Percentiles rank a stretch among this genome's conserved stretches.
Evolutionary conservation across 352 stramenopile species (phyloP).

Genomic region (Pythium folliculosum): DNA sequence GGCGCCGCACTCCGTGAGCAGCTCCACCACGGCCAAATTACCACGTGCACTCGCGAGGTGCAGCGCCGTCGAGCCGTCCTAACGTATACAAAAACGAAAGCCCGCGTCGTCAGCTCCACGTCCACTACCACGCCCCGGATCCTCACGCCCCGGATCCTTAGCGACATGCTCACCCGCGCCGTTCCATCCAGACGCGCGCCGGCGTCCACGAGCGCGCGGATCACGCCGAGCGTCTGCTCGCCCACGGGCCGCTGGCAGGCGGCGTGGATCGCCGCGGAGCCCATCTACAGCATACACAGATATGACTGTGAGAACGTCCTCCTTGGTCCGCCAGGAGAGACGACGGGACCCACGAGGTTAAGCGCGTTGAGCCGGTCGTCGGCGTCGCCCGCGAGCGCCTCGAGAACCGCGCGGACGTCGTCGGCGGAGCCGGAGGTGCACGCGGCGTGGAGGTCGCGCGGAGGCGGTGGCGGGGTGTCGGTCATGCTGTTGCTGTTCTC

Average conservation of each 20-base stretch:
- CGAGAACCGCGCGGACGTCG: slow-evolving; percentile 11
- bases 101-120: neutral
- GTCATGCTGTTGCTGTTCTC: neutral
- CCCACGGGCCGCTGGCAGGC: slow-evolving; percentile 14
- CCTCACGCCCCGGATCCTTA: too few species aligned
- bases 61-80: slow-evolving; percentile 19
- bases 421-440: slow-evolving; percentile 9
- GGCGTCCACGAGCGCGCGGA: slow-evolving; percentile 15
- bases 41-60: slow-evolving; percentile 19
- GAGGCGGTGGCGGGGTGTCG: neutral
- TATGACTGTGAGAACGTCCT: too few species aligned
- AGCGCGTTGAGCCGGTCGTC: slow-evolving; percentile 11
- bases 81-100: neutral
- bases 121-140: too few species aligned
- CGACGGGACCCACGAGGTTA: slow-evolving; percentile 1
- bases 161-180: slow-evolving; percentile 10
- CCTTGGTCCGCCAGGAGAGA: neutral
- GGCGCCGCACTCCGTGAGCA: slow-evolving; percentile 5
- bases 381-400: neutral
- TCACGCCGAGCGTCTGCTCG: slow-evolving; percentile 9
- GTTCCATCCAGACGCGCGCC: slow-evolving; percentile 6
- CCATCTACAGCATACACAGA: neutral
- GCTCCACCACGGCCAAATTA: slow-evolving; percentile 10
- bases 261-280: slow-evolving; percentile 9
- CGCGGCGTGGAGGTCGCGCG: slow-evolving; percentile 2